Base-by-base conservation (phyloP, 108 stramenopile genomes). In the Cyclotella atomus region DNA sequence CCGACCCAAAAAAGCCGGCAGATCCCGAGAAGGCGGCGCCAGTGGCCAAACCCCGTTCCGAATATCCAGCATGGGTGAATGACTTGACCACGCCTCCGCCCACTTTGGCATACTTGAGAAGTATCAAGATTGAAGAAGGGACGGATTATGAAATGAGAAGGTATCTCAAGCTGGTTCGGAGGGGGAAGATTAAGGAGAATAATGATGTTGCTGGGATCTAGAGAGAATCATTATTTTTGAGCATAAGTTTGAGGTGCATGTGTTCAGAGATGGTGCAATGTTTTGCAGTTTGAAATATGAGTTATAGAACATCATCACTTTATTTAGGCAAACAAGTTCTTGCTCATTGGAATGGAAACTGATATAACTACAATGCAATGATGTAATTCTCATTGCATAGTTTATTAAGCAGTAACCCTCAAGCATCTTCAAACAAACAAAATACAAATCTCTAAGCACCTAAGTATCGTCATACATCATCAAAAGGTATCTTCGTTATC, bases 11-110 rank as follows among this genome's bases (percentile, higher is more conserved):
- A 68, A 68, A 21, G 49, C 65, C 59, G 65, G 72, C 60, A 34
- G 74, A 84, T 32, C 74, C 85, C 15, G 66, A 79, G 1, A 19
- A 50, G 4, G 20, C 70, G 8, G 57, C 75, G 1, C 81, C 76
- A 30, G 77, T 82, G 33, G 77, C 75, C 15, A 49, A 64, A 46
- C 65, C 75, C 14, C 65, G 88, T 27, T 20, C 52, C 0, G 88
- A 89, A 36, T 91, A 91, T 77, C 90, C 90, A 32, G 30, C 44
- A 0, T 91, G 90, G 90, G 85, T 91, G 9, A 46, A 28, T 35
- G 61, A 84, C 20, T 61, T 91, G 29, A 65, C 75, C 0, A 67
- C 59, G 2, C 83, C 87, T 2, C 67, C 49, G 12, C 72, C 82
- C 0, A 88, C 80, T 12, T 60, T 91, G 49, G 90, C 88, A 19